Evolutionary conservation across 257 asterid genomes (phyloP), one percentile per base, ranked within the genome.

Genomic region (Solanum pennellii): DNA sequence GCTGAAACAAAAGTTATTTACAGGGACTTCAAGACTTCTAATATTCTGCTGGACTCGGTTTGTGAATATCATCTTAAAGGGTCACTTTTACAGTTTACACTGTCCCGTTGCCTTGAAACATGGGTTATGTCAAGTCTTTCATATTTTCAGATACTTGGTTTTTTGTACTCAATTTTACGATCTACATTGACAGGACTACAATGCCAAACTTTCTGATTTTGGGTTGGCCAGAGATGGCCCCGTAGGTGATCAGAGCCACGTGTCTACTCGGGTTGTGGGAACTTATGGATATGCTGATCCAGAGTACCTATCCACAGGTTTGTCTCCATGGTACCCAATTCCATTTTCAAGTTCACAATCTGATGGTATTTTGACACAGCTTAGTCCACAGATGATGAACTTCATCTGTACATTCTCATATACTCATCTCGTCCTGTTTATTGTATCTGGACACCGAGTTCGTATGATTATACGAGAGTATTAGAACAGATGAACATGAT

Each of bases 211-310:
- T 76, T 94, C 96, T 66, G 98, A 93, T 90, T 94, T 93, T 47
- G 98, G 96, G 83, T 87, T 94, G 92, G 98, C 98, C 11, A 88
- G 96, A 83, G 98, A 93, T 31, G 98, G 98, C 88, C 98, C 96
- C n/a, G 89, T 94, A 1, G 98, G 92, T 37, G 98, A 93, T 88
- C 89, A 92, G 87, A 94, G 95, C 75, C 94, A 94, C 21, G 96
- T 94, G 89, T 93, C 96, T 9, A 94, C 96, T 37, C 72, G 94
- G 89, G 95, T 94, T 44, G 91, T 92, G 95, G 97, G 97, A 71
- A 94, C 97, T 83, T 90, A 90, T 80, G 97, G 97, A 49, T 94
- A 94, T 88, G 95, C 95, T 47, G 97, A 94, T 72, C 97, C 97
- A 0, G 97, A 94, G 91, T 93, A 94, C 90, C 89, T 93, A 39